phyloP scores from a whole-genome alignment of 108 stramenopile genomes.

The Pseudonitzschia multiseries region DNA sequence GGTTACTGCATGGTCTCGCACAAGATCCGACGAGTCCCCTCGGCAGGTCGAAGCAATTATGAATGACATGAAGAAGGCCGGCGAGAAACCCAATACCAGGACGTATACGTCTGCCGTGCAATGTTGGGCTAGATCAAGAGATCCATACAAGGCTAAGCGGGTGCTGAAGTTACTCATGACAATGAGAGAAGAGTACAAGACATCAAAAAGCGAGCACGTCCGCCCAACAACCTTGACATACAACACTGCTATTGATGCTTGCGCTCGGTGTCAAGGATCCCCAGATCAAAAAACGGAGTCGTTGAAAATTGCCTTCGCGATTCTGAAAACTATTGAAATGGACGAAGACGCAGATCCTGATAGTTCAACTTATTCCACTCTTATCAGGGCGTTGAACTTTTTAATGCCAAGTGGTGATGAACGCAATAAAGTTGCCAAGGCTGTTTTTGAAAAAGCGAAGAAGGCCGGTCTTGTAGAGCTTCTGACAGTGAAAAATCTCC shows the following conservation, averaged over 20 bases:
- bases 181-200: slow-evolving; percentile 52
- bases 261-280: slow-evolving; percentile 39
- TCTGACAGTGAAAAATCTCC: slow-evolving; percentile 17
- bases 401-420: slow-evolving; percentile 35
- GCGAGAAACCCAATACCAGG: slow-evolving; percentile 42
- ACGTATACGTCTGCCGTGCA: slow-evolving; percentile 60
- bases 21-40: slow-evolving; percentile 26
- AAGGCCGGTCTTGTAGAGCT: slow-evolving; percentile 28
- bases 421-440: slow-evolving; percentile 29
- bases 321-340: slow-evolving; percentile 34
- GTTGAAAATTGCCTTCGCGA: slow-evolving; percentile 54
- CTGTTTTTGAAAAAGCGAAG: slow-evolving; percentile 46
- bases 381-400: slow-evolving; percentile 23
- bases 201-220: slow-evolving; percentile 20
- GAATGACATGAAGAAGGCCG: slow-evolving; percentile 32
- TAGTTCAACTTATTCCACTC: slow-evolving; percentile 26
- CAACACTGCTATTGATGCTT: slow-evolving; percentile 55
- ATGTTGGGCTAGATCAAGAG: slow-evolving; percentile 31
- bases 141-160: slow-evolving; percentile 32
- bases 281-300: slow-evolving; percentile 35
- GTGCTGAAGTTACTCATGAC: slow-evolving; percentile 51
- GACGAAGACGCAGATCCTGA: slow-evolving; percentile 20
- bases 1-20: slow-evolving; percentile 43
- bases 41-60: slow-evolving; percentile 33
- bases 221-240: slow-evolving; percentile 47